phyloP scores from a whole-genome alignment of 1,139 yeast species.

The Nakaseomyces glabratus region DNA sequence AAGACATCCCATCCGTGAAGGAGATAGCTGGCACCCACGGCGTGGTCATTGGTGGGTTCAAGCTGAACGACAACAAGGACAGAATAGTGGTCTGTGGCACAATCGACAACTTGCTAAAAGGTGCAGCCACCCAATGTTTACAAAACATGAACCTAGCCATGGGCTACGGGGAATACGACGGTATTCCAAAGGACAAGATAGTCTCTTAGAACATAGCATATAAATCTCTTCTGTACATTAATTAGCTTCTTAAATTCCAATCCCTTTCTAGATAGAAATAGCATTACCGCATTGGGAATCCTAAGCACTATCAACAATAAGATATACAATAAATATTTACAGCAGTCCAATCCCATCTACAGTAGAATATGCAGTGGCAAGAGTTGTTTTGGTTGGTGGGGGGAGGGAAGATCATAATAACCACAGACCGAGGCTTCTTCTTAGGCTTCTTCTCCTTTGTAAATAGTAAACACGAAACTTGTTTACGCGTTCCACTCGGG shows the following conservation, averaged over 20 bases:
- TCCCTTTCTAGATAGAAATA: too few species aligned
- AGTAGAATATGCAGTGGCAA: too few species aligned
- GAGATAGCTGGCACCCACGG: slow-evolving; percentile 93
- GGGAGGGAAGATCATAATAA: too few species aligned
- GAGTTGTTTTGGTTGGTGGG: too few species aligned
- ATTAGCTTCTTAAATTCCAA: too few species aligned
- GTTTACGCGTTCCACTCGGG: slow-evolving; percentile 4
- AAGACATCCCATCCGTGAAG: slow-evolving; percentile 60
- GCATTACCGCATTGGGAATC: too few species aligned
- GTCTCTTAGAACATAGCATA: neutral
- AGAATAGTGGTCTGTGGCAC: slow-evolving; percentile 93
- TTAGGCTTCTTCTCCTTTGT: too few species aligned
- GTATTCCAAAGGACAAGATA: slow-evolving; percentile 57
- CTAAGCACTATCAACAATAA: too few species aligned
- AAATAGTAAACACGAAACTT: neutral
- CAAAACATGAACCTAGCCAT: slow-evolving; percentile 87
- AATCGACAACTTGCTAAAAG: slow-evolving; percentile 89
- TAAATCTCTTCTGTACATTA: too few species aligned
- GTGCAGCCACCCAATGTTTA: slow-evolving; percentile 97
- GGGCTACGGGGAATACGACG: slow-evolving; percentile 90
- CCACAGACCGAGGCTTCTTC: too few species aligned
- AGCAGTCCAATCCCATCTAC: too few species aligned
- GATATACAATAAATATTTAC: too few species aligned
- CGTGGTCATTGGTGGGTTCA: slow-evolving; percentile 90
- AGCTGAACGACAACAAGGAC: slow-evolving; percentile 78